Base-by-base conservation (phyloP, 805 yeast genomes). In the Pichia californica region DNA sequence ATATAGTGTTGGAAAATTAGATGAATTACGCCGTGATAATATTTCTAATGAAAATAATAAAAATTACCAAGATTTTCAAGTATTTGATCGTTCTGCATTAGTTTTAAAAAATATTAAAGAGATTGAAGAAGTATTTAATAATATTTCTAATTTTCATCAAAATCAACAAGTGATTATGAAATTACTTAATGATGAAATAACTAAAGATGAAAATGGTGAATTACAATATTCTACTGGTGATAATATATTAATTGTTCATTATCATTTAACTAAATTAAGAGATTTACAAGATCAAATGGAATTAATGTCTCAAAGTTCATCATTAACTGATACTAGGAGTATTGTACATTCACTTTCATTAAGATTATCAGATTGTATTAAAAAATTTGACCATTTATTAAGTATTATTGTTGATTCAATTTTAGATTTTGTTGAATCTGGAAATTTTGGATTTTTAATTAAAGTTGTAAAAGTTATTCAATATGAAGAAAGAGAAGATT, bases 391-490 rank as follows among this genome's bases (percentile, higher is more conserved):
- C 48, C 69, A 67, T 1, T 56, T 93, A 14, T 59, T 88, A 43
- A 71, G 68, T 38, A 81, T 81, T 40, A 70, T 86, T n/a, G 78
- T 84, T 13, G 77, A 75, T 37, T 79, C 77, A 40, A 54, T 88
- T 30, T 48, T 54, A 28, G 97, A 88, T 59, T 73, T 83, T 16
- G 71, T 84, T 5, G 80, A 84, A 43, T 79, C 75, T 16, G 83
- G 78, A 0, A 87, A 89, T 57, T 62, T 65, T 27, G 77, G 82
- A 27, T 67, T 88, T 50, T 79, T 86, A 1, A 79, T 81, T 30
- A 77, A 89, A 41, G 59, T 84, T 37, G 79, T 88, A 33, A 84
- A 87, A 51, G 76, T 93, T 15, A 70, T 93, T 34, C 94, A 88
- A 50, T 71, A 68, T 50, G 99, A 93, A 61, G 86, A 83, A 51